phyloP scores from a whole-genome alignment of 2,329 filamentous ascomycete genomes.

The Sporothrix humicola region DNA sequence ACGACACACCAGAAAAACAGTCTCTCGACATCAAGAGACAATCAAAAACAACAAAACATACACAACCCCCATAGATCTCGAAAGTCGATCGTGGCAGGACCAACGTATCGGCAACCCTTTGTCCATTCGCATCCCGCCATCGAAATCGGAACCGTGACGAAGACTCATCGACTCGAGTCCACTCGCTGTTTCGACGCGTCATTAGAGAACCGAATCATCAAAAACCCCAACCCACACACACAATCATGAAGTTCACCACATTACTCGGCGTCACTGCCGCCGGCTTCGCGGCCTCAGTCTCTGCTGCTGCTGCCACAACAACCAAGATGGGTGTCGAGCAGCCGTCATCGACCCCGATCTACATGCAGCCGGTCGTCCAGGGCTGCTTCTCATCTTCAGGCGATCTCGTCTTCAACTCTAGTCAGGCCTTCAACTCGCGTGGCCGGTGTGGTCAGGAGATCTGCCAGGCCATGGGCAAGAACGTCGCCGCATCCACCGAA shows the following conservation, averaged over 20 bases:
- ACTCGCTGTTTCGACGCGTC: slow-evolving; percentile 15
- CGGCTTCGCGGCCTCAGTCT: slow-evolving; percentile 31
- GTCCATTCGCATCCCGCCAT: not conserved
- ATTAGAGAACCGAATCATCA: slow-evolving; percentile 3
- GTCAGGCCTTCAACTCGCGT: slow-evolving; percentile 47
- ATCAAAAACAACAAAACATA: slow-evolving; percentile 2
- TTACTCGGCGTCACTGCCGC: slow-evolving; percentile 36
- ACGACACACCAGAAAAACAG: slow-evolving; percentile 13
- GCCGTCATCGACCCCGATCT: slow-evolving; percentile 47
- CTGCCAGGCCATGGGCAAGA: slow-evolving; percentile 52
- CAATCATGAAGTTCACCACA: slow-evolving; percentile 36
- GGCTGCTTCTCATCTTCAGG: slow-evolving; percentile 58
- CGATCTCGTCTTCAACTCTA: slow-evolving; percentile 44
- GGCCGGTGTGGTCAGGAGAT: slow-evolving; percentile 50
- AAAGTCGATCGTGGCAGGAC: slow-evolving; percentile 35
- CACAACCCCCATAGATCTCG: not conserved
- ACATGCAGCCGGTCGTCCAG: slow-evolving; percentile 51
- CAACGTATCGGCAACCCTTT: slow-evolving; percentile 27
- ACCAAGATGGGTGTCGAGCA: slow-evolving; percentile 44
- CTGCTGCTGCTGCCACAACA: slow-evolving; percentile 29
- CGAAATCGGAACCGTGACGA: slow-evolving; percentile 1
- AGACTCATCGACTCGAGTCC: not conserved
- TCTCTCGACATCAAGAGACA: not conserved
- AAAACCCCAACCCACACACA: slow-evolving; percentile 2
- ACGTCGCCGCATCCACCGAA: slow-evolving; percentile 67